phyloP scores from a whole-genome alignment of 139 green algal species.

The Monoraphidium neglectum region DNA sequence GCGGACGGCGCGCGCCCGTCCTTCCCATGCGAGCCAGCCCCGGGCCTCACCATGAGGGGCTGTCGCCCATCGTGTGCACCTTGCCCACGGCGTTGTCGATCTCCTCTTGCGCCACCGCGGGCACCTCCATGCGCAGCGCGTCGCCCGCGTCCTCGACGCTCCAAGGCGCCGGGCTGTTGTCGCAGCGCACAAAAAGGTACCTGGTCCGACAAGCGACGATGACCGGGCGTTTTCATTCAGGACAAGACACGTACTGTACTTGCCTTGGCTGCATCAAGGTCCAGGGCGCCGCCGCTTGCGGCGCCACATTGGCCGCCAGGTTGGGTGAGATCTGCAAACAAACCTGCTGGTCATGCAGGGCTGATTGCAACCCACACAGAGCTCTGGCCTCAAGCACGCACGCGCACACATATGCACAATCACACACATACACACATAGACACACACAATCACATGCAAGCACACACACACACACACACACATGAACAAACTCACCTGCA shows the following conservation, averaged over 20 bases:
- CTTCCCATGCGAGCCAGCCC: too few species aligned
- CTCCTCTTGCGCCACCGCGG: conserved; percentile 62
- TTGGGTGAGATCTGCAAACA: too few species aligned
- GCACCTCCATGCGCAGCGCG: conserved; percentile 49
- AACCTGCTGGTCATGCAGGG: too few species aligned
- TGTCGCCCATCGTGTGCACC: conserved; percentile 62
- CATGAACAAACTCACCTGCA: conserved; percentile 57
- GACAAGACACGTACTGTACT: not conserved
- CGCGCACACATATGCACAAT: too few species aligned
- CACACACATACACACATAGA: too few species aligned
- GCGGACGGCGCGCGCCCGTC: too few species aligned
- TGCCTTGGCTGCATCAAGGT: not conserved
- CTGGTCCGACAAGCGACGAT: too few species aligned
- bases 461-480: conserved; percentile 1
- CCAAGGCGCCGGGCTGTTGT: conserved; percentile 95
- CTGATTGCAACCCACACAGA: too few species aligned
- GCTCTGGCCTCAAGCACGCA: too few species aligned
- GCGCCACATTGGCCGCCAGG: too few species aligned
- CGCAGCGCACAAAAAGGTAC: conserved; percentile 94
- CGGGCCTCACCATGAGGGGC: conserved; percentile 77
- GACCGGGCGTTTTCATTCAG: conserved; percentile 33
- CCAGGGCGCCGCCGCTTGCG: not conserved
- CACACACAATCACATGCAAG: too few species aligned
- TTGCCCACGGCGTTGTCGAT: conserved; percentile 63
- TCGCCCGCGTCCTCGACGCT: conserved; percentile 50